Base-by-base conservation (phyloP, 495 filamentous ascomycete genomes). In the Penicillium daleae region DNA sequence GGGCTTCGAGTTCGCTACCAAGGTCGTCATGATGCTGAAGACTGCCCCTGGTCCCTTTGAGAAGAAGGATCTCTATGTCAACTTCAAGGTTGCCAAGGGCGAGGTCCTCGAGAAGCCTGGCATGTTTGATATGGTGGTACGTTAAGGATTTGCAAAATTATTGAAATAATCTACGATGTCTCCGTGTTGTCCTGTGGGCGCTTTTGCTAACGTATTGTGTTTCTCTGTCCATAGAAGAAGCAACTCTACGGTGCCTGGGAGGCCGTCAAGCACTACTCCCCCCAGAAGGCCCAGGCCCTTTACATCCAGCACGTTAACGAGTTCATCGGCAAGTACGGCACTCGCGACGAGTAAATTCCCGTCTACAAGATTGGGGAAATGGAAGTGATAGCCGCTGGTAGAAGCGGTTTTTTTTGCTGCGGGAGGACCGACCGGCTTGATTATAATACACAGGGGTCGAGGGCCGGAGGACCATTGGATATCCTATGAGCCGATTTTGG, bases 241-340 rank as follows among this genome's bases (percentile, higher is more conserved):
- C 87, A 86, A 64, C 95, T 94, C 83, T 83, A 86, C 79, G 82
- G 82, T 35, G 88, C 87, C 21, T 97, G 92, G 91, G 72, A 88
- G 74, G 82, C 85, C 60, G 60, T 87, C 60, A 84, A 87, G 54
- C 82, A 82, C 53, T 73, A 88, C 54, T 84, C 78, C 50, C 59
- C 80, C 42, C 79, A 85, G 63, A 73, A 88, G 58, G 90, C 92
- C 9, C 86, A 94, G 86, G 84, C 84, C 71, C 78, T 85, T 62
- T 97, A 97, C 75, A 87, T 95, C 66, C 74, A 82, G 73, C 72
- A 87, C 62, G 86, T 93, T 61, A 86, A 90, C 75, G 70, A 69
- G 64, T 72, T 93, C 73, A 92, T 93, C 82, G 72, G 67, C 61
- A 86, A 82, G 69, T 86, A 90, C 76, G 89, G 87, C 15, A 67